phyloP scores from a whole-genome alignment of 1,284 basidiomycete genomes.

The Gomphus sp. region DNA sequence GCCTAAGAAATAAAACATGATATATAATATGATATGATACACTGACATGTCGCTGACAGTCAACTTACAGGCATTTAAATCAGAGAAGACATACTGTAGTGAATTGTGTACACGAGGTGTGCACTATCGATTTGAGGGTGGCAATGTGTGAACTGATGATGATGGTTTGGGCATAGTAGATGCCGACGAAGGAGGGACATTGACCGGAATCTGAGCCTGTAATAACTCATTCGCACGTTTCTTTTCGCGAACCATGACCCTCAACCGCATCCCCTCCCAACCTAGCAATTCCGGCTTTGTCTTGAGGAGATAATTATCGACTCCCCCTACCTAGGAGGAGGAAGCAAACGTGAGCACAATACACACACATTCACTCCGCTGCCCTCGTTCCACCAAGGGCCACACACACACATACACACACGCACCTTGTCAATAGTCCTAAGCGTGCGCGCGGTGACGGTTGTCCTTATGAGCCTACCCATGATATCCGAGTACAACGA shows the following conservation, averaged over 20 bases:
- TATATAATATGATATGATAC: not conserved
- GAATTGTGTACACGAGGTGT: not conserved
- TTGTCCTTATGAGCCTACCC: slow-evolving; percentile 47
- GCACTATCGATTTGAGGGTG: not conserved
- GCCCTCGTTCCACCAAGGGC: not conserved
- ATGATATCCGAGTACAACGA: slow-evolving; percentile 60
- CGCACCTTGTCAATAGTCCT: slow-evolving; percentile 72
- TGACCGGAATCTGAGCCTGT: not conserved
- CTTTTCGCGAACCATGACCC: slow-evolving; percentile 44
- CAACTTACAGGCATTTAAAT: not conserved
- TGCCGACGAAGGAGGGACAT: not conserved
- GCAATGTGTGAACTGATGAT: not conserved
- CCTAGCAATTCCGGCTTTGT: slow-evolving; percentile 60
- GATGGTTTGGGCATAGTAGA: not conserved
- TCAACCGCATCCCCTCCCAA: slow-evolving; percentile 65
- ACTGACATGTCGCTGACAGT: not conserved
- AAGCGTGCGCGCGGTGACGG: slow-evolving; percentile 66
- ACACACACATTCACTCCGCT: not conserved
- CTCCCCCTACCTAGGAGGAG: slow-evolving; percentile 50
- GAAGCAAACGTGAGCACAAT: not conserved
- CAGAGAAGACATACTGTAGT: not conserved
- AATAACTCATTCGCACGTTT: slow-evolving; percentile 12
- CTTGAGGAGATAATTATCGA: slow-evolving; percentile 70
- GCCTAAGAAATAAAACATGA: no score
- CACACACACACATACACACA: no score